Evolutionary conservation across 1,284 basidiomycete genomes (phyloP), one percentile per base, ranked within the genome.

Genomic region (Cutaneotrichosporon spelunceum): DNA sequence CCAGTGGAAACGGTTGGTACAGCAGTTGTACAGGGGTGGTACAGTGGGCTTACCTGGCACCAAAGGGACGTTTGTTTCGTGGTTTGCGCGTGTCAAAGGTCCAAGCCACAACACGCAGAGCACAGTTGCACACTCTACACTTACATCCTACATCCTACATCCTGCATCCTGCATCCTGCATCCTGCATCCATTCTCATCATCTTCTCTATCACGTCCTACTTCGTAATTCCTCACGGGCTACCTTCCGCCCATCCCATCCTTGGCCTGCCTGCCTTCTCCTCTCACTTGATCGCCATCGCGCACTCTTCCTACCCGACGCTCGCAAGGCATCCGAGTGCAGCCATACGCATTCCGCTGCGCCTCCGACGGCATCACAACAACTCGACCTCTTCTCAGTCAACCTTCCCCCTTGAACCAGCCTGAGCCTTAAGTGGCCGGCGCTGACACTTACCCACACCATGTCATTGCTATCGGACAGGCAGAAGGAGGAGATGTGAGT

Each of bases 401-500:
- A 19, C 49, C 26, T 27, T 29, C 59, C 53, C 47, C 44, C n/a
- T 26, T 21, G 10, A 19, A 8, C 14, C n/a, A 19, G 52, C 21
- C 52, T 34, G 30, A 21, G 21, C 33, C 30, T 36, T 36, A 33
- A 21, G 21, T 21, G 21, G 34, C 52, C 14, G 11, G 44, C 27
- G 14, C 26, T 19, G 27, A 36, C 39, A 21, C 45, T 30, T 49
- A 11, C 23, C 36, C 34, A 23, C 57, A 59, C 42, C 44, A 79
- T 78, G 77, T 75, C 76, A 61, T 64, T 75, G 61, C 85, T 91
- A 62, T 88, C 88, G 29, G 88, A 90, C 67, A 80, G 88, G 58
- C 90, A 92, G 79, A 87, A 84, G 80, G 89, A 91, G 76, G 90
- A 92, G 78, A 82, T 92, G 88, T 90, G 75, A 77, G 88, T 73